Evolutionary conservation across 2,329 filamentous ascomycete genomes (phyloP), one percentile per base, ranked within the genome.

Genomic region (Aspergillus aculeatus): DNA sequence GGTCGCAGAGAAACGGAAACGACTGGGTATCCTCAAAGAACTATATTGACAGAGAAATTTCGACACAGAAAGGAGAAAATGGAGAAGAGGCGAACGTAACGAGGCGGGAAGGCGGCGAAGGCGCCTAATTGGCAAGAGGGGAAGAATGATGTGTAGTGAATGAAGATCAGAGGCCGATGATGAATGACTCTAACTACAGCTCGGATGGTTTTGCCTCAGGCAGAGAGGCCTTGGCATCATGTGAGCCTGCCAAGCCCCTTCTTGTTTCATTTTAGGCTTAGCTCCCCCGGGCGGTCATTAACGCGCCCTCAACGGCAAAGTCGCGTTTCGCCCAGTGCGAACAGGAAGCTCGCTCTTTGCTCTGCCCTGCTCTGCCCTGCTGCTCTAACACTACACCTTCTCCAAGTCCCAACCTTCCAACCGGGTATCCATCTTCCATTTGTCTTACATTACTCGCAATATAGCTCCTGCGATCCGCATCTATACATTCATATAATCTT

Each of bases 221-320:
- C 38, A 41, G 21, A 32, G 31, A 35, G 5, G 2, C 56, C 44
- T 50, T 21, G 53, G 50, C 24, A 56, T 38, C 58, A 63, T 60
- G 41, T 51, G 50, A 44, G 38, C 23, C 7, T 59, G 65, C 68
- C 71, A 70, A 72, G 69, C 41, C 56, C 47, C 29, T 38, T 10
- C 12, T 11, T 35, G 38, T 48, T 49, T 67, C 57, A 3, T 55
- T 56, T 53, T 52, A 5, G 68, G 71, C 7, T 56, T 75, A 75
- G 73, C 21, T 50, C 38, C 23, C 3, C 23, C 50, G 29, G 56
- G 47, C 58, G 63, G 66, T 67, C 70, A 75, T 75, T 75, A 74
- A 75, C 73, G 73, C 73, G 73, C 65, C 70, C 57, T 47, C 52
- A 54, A 61, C 35, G 50, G 58, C 47, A 61, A 64, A 64, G 62